These are phyloP conservation scores for Closterium sp. DNA, from an alignment of 139 green algal species.

Conservation along the genomic window DNA sequence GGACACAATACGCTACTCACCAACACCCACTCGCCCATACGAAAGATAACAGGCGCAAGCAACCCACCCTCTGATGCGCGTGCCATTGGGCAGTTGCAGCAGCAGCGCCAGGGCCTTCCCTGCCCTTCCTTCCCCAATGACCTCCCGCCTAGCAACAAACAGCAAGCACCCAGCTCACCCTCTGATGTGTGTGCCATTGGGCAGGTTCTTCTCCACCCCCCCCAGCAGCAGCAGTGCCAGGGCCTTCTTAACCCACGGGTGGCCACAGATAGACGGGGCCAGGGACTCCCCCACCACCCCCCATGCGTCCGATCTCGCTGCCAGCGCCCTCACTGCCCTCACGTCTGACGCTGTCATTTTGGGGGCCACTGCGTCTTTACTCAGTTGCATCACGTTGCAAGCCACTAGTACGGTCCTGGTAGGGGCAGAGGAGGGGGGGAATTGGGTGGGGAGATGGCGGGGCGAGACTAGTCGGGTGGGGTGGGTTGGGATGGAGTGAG, in stretches of 20 bases:
- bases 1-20: too few relatives aligned
- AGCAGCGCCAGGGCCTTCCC: conserved; percentile 84
- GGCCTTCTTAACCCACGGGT: conserved; percentile 89
- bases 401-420: conserved; percentile 56
- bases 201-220: conserved; percentile 66
- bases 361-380: conserved; percentile 15
- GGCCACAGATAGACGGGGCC: conserved; percentile 95
- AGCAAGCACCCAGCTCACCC: conserved; percentile 52
- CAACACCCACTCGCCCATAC: not conserved
- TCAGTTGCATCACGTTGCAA: conserved; percentile 44
- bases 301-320: conserved; percentile 49
- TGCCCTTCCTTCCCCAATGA: too few relatives aligned
- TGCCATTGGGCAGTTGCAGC: conserved; percentile 58
- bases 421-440: not conserved
- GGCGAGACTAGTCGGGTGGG: too few relatives aligned
- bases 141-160: too few relatives aligned
- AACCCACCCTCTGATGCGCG: conserved; percentile 85
- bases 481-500: conserved; percentile 54
- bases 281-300: conserved; percentile 79
- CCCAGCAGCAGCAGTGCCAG: conserved; percentile 73
- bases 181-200: conserved; percentile 77
- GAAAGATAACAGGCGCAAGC: too few relatives aligned
- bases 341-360: conserved; percentile 49
- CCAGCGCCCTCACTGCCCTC: conserved; percentile 55
- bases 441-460: not conserved